These are phyloP conservation scores for Oidium heveae DNA, from an alignment of 2,329 filamentous ascomycete genomes.

Conservation along the genomic window DNA sequence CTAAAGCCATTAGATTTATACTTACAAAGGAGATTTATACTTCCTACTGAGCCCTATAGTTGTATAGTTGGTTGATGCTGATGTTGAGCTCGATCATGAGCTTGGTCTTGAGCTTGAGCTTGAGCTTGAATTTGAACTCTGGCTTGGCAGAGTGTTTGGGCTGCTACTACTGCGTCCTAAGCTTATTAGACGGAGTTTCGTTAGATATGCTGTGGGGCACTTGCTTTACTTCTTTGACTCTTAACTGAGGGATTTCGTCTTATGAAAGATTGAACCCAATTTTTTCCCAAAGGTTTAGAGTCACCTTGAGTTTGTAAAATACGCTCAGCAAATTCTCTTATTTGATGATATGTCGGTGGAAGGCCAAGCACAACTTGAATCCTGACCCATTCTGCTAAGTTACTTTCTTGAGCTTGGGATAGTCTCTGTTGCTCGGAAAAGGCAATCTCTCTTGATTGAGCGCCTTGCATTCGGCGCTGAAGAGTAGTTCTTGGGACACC, in stretches of 20 bases:
- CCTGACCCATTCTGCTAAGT: neutral
- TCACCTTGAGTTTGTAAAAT: neutral
- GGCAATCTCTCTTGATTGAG: neutral
- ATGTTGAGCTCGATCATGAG: too few relatives aligned
- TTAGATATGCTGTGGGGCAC: too few relatives aligned
- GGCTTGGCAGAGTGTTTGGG: too few relatives aligned
- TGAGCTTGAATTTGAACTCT: too few relatives aligned
- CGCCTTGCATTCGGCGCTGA: neutral
- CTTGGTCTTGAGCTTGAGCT: too few relatives aligned
- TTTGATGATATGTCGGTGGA: neutral
- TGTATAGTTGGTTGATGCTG: too few relatives aligned
- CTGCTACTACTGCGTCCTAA: too few relatives aligned
- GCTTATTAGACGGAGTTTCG: too few relatives aligned
- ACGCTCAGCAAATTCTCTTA: neutral
- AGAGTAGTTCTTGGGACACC: neutral
- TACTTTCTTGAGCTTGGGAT: neutral
- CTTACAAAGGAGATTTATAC: too few relatives aligned
- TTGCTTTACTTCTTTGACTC: neutral
- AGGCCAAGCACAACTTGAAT: neutral
- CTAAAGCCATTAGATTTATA: too few relatives aligned
- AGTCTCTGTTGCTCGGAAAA: neutral
- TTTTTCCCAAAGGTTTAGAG: conserved; percentile 1
- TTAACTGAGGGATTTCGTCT: conserved; percentile 1
- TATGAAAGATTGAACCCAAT: neutral
- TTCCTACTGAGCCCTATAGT: too few relatives aligned